Evolutionary conservation across 805 yeast species (phyloP).

Genomic region (Kuraishia floccosa): DNA sequence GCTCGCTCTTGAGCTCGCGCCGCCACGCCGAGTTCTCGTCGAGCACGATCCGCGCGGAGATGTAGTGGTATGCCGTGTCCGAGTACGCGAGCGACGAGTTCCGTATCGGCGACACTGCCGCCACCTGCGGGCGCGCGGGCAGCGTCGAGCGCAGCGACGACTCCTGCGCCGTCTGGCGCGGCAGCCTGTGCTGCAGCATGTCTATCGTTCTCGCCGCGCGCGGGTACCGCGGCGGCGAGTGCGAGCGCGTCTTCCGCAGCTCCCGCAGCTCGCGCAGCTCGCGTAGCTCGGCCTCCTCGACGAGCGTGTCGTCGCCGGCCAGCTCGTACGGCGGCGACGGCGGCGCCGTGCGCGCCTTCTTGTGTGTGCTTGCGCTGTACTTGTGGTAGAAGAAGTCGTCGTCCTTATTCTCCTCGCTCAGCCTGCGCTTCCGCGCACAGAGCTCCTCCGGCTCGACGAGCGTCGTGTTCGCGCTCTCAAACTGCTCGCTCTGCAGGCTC

Average conservation of each 20-base stretch:
- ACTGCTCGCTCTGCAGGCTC: too few species aligned
- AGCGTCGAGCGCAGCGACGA: neutral
- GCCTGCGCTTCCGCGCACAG: too few species aligned
- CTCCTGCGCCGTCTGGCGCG: neutral
- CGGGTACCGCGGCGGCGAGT: slow-evolving; percentile 1
- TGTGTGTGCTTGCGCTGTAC: too few species aligned
- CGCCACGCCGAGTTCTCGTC: slow-evolving; percentile 10
- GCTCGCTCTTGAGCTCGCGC: slow-evolving; percentile 13
- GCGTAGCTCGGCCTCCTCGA: neutral
- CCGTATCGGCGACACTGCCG: slow-evolving; percentile 5
- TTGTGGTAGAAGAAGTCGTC: too few species aligned
- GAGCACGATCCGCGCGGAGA: slow-evolving; percentile 1
- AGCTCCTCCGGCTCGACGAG: too few species aligned
- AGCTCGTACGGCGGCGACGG: slow-evolving; percentile 1
- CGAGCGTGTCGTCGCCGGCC: neutral
- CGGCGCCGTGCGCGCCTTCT: slow-evolving; percentile 2
- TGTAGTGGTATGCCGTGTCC: slow-evolving; percentile 23
- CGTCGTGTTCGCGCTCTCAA: too few species aligned
- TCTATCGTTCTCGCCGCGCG: too few species aligned
- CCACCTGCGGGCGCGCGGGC: slow-evolving; percentile 1
- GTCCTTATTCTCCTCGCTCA: too few species aligned
- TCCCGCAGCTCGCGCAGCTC: neutral
- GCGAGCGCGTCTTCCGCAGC: neutral
- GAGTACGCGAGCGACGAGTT: slow-evolving; percentile 17
- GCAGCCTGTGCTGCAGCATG: too few species aligned